Evolutionary conservation across 2,329 filamentous ascomycete genomes (phyloP).

Genomic region (Aspergillus brasiliensis): DNA sequence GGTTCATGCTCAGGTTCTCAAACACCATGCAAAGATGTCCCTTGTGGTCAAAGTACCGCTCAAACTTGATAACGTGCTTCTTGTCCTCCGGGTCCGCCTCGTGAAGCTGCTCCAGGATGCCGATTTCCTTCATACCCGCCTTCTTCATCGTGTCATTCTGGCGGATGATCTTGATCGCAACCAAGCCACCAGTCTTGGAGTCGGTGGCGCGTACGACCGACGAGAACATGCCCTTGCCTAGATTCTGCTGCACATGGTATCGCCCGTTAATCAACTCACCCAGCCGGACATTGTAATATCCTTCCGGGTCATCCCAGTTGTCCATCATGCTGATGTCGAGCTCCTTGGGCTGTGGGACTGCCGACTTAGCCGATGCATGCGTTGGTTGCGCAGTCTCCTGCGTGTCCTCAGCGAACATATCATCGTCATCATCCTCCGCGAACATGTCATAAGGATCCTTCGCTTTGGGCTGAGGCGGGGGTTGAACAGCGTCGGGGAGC

Average conservation of each 20-base stretch:
- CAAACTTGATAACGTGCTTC: conserved; percentile 87
- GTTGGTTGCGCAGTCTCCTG: conserved; percentile 52
- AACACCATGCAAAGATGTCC: conserved; percentile 96
- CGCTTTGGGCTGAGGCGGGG: conserved; percentile 43
- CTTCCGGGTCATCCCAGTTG: conserved; percentile 90
- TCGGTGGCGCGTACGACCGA: conserved; percentile 90
- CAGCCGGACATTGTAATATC: conserved; percentile 92
- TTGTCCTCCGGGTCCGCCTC: conserved; percentile 83
- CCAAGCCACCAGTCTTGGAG: conserved; percentile 70
- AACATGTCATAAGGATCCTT: conserved; percentile 66
- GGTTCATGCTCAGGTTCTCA: conserved; percentile 87
- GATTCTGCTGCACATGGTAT: conserved; percentile 82
- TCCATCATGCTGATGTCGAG: conserved; percentile 77
- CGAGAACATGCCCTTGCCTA: conserved; percentile 95
- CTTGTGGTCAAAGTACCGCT: conserved; percentile 89
- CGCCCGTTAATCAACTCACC: conserved; percentile 87
- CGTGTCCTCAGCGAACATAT: conserved; percentile 86
- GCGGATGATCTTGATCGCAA: conserved; percentile 96
- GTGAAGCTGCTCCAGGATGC: conserved; percentile 84
- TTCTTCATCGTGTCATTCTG: conserved; percentile 93
- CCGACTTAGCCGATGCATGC: conserved; percentile 53
- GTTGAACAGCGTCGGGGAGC: conserved; percentile 45
- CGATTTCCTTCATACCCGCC: conserved; percentile 91
- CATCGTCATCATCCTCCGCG: conserved; percentile 65
- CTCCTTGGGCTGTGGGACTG: conserved; percentile 57